Percentiles rank a stretch among this genome's conserved stretches.
These are phyloP conservation scores for Aegilops sharonensis DNA, from an alignment of 176 grass and related monocot genomes.

Conservation along the genomic window DNA sequence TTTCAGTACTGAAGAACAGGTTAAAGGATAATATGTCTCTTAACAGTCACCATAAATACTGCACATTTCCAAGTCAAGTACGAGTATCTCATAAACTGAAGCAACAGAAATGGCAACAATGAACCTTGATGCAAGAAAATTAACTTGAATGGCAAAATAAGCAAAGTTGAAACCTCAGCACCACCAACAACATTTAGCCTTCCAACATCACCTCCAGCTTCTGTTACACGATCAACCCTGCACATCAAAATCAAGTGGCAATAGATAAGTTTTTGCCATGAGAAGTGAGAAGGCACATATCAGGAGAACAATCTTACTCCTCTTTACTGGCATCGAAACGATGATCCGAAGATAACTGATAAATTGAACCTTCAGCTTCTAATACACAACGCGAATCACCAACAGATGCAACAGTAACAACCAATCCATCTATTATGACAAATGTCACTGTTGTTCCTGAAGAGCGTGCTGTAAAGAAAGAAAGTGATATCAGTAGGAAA, in stretches of 20 bases:
- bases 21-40: neutral
- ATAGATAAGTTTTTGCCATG: conserved; percentile 12
- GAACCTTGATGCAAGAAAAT: neutral
- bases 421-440: conserved; percentile 87
- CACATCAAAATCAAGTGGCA: conserved; percentile 28
- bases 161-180: conserved; percentile 65
- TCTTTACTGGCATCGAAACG: conserved; percentile 85
- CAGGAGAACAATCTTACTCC: conserved; percentile 59
- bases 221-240: conserved; percentile 92
- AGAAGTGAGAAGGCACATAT: neutral
- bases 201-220: conserved; percentile 90
- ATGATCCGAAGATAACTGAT: conserved; percentile 85
- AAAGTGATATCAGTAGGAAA: conserved; percentile 6
- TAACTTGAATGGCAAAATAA: conserved; percentile 9
- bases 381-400: conserved; percentile 89
- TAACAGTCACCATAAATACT: conserved; percentile 8
- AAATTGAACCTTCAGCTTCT: conserved; percentile 86
- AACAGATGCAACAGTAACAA: conserved; percentile 85
- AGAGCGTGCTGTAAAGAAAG: conserved; percentile 55
- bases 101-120: neutral
- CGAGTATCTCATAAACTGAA: conserved; percentile 13
- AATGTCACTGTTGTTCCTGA: conserved; percentile 95
- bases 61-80: neutral
- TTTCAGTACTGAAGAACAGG: neutral
- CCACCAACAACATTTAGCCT: conserved; percentile 77